Evolutionary conservation across 345 rosid species (phyloP).

Genomic region (Pistacia vera): DNA sequence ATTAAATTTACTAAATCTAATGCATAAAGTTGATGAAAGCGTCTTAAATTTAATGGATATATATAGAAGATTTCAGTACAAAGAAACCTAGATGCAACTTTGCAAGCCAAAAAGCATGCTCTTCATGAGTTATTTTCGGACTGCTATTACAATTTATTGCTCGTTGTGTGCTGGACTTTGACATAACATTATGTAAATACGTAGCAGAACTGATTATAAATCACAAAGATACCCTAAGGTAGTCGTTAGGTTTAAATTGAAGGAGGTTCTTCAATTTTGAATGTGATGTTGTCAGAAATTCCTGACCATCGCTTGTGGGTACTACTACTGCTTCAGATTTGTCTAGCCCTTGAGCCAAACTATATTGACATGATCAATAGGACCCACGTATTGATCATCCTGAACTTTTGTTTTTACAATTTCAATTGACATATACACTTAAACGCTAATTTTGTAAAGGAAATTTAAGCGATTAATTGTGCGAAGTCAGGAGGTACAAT

Average conservation of each 20-base stretch:
- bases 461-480: no score
- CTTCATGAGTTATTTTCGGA: no score
- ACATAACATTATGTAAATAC: not conserved
- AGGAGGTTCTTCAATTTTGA: slow-evolving; percentile 2
- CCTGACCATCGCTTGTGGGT: not conserved
- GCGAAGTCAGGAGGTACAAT: no score
- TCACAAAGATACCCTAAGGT: not conserved
- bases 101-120: no score
- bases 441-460: no score
- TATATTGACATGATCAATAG: not conserved
- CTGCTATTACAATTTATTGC: not conserved
- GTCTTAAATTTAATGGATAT: no score
- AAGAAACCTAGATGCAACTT: no score
- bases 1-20: no score
- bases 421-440: not conserved
- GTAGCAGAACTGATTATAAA: not conserved
- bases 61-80: no score
- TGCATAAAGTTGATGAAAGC: no score
- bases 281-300: slow-evolving; percentile 14
- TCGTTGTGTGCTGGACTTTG: not conserved
- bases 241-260: slow-evolving; percentile 25
- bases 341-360: not conserved
- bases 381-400: not conserved
- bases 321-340: not conserved
- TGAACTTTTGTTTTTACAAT: not conserved